Conservation (phyloP, 371 early-diverging fungal genomes). For the Paraphysoderma sedebokerense region DNA sequence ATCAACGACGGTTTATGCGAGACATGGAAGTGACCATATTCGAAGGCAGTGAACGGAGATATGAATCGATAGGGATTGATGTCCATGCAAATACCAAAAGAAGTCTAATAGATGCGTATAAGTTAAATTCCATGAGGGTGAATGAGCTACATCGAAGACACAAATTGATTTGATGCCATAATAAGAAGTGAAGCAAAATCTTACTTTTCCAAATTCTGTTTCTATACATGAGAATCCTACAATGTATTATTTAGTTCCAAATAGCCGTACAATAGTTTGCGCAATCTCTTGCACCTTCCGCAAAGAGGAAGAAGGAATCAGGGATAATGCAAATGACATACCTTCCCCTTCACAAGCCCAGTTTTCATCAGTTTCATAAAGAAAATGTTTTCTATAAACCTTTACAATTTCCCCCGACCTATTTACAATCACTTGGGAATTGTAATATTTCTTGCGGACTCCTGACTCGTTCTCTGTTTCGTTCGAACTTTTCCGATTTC, state of each 20-base stretch:
- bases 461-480: background rate
- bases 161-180: no score
- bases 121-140: no score
- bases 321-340: no score
- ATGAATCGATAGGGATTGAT: slow-evolving; percentile 23
- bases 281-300: background rate
- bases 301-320: no score
- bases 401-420: slow-evolving; percentile 5
- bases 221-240: no score
- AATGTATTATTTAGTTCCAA: no score
- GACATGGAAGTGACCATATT: slow-evolving; percentile 17
- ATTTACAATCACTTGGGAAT: slow-evolving; percentile 10
- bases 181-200: no score
- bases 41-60: slow-evolving; percentile 18
- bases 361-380: slow-evolving; percentile 18
- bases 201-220: no score
- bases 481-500: background rate
- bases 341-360: slow-evolving; percentile 17
- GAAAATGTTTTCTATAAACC: slow-evolving; percentile 22
- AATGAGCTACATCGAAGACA: no score
- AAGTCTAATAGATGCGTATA: no score
- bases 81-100: slow-evolving; percentile 29
- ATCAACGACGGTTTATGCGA: slow-evolving; percentile 5
- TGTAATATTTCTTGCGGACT: slow-evolving; percentile 7
- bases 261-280: no score